Evolutionary conservation across 2,329 filamentous ascomycete species (phyloP).

Genomic region (Sporothrix globosa): DNA sequence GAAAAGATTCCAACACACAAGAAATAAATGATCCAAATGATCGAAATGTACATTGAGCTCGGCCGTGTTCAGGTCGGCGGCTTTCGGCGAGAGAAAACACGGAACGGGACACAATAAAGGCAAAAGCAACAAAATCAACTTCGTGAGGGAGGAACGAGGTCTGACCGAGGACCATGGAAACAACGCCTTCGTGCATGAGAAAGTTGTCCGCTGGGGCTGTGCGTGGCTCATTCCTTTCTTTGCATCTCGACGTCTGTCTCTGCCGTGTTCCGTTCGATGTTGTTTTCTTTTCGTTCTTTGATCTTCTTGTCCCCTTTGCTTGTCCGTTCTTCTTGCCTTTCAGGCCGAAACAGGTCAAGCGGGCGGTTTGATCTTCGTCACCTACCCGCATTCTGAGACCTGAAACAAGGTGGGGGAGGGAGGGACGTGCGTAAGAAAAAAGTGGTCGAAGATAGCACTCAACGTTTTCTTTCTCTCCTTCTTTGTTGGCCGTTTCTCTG

Average conservation of each 20-base stretch:
- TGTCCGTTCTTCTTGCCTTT: neutral
- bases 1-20: neutral
- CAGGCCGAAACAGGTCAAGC: conserved; percentile 34
- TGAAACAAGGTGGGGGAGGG: conserved; percentile 33
- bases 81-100: neutral
- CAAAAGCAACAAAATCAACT: neutral
- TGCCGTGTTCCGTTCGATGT: neutral
- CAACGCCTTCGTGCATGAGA: neutral
- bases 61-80: neutral
- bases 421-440: neutral
- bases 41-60: neutral
- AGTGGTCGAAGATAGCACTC: neutral
- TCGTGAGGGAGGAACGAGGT: conserved; percentile 1
- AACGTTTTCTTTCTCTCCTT: neutral
- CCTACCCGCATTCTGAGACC: conserved; percentile 33
- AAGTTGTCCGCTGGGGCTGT: neutral
- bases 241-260: neutral
- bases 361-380: conserved; percentile 35
- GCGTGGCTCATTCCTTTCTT: neutral
- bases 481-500: neutral
- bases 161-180: conserved; percentile 10
- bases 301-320: neutral
- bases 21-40: neutral
- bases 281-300: neutral
- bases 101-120: conserved; percentile 11